A percentile compares a stretch with the other conserved stretches of the same genome.
Conservation (phyloP, 805 yeast species). For the Wickerhamiella musiphila region DNA sequence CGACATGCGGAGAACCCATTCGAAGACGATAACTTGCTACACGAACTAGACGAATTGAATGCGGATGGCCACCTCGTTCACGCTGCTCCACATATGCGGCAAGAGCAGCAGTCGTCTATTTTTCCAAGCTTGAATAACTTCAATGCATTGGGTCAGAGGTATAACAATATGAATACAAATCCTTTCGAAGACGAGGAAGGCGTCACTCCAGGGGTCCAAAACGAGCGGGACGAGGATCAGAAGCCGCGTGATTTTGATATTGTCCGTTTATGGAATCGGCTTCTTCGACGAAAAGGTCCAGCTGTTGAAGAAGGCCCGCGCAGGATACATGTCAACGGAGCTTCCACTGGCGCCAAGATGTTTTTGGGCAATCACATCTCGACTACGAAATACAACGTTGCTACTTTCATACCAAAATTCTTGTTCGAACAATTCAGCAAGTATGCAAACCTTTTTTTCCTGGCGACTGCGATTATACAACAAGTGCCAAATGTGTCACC, state of each 20-base stretch:
- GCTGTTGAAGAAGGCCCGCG: slow-evolving; percentile 32
- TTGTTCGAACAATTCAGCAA: slow-evolving; percentile 92
- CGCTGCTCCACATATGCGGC: neutral
- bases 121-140: too few species aligned
- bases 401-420: slow-evolving; percentile 88
- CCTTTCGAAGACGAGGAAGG: too few species aligned
- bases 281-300: slow-evolving; percentile 14
- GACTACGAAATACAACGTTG: slow-evolving; percentile 86
- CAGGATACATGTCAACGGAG: slow-evolving; percentile 50
- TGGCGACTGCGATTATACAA: slow-evolving; percentile 83
- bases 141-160: too few species aligned
- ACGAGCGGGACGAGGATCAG: slow-evolving; percentile 7
- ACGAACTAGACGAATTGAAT: slow-evolving; percentile 14
- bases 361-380: slow-evolving; percentile 75
- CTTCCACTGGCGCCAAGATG: slow-evolving; percentile 35
- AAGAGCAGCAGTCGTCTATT: neutral
- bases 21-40: slow-evolving; percentile 6
- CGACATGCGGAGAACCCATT: slow-evolving; percentile 2
- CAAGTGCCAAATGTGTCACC: slow-evolving; percentile 96
- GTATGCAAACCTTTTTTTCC: slow-evolving; percentile 86
- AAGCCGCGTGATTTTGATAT: slow-evolving; percentile 20
- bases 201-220: slow-evolving; percentile 7
- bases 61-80: slow-evolving; percentile 1
- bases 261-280: slow-evolving; percentile 17
- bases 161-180: neutral